Evolutionary conservation across 306 rosid genomes (phyloP).

Genomic region (Casuarina cunninghamiana): DNA sequence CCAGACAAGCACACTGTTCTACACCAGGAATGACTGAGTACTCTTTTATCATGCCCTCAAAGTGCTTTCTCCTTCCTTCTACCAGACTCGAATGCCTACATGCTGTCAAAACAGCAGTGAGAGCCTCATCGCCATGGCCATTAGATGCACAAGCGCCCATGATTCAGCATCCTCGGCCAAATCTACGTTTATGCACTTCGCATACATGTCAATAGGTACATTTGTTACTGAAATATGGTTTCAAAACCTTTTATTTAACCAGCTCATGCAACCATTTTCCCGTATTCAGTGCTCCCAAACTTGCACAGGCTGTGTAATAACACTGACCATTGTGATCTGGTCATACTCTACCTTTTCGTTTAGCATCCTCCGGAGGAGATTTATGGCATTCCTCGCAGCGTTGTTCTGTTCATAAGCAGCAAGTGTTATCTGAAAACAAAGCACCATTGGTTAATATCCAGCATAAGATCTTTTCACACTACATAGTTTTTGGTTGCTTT

Average conservation of each 20-base stretch:
- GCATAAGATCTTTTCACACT: not conserved
- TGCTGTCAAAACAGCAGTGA: not conserved
- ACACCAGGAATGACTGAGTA: not conserved
- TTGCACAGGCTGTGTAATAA: not conserved
- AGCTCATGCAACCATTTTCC: not conserved
- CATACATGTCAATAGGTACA: not conserved
- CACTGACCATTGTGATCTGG: not conserved
- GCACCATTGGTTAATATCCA: not conserved
- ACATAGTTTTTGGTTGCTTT: not conserved
- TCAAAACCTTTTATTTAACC: not conserved
- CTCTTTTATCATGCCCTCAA: not conserved
- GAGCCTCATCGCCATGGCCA: not conserved
- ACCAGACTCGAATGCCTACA: not conserved
- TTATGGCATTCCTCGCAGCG: not conserved
- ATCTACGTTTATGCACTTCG: not conserved
- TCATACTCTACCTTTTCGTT: not conserved
- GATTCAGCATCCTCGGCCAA: not conserved
- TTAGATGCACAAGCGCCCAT: not conserved
- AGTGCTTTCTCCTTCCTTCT: not conserved
- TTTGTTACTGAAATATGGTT: not conserved
- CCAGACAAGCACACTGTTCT: not conserved
- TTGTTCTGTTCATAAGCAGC: not conserved
- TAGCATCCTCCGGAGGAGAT: not conserved
- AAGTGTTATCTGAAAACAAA: constrained; percentile 51
- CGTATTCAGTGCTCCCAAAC: not conserved